phyloP scores from a whole-genome alignment of 768 basidiomycete genomes.

The Hypsizygus marmoreus region DNA sequence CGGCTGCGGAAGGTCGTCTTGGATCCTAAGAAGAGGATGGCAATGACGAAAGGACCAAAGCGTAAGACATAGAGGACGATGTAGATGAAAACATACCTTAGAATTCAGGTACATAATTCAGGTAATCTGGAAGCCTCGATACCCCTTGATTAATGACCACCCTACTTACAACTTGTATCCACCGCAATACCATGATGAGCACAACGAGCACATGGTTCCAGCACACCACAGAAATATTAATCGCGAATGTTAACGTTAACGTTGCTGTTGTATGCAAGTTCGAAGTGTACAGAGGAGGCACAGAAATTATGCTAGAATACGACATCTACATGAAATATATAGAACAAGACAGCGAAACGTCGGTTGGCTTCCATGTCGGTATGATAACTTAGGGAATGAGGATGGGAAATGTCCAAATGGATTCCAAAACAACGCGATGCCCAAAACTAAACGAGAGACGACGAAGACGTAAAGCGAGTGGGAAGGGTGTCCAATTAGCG shows the following conservation, averaged over 20 bases:
- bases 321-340: slow-evolving; percentile 13
- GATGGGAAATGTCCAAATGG: slow-evolving; percentile 5
- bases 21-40: slow-evolving; percentile 35
- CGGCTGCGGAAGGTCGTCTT: slow-evolving; percentile 45
- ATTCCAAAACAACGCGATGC: slow-evolving; percentile 2
- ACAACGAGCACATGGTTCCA: too few species aligned
- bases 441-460: slow-evolving; percentile 9
- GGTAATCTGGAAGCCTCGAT: too few species aligned
- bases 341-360: slow-evolving; percentile 13
- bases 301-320: slow-evolving; percentile 8
- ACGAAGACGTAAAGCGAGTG: slow-evolving; percentile 9
- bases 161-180: too few species aligned
- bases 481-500: slow-evolving; percentile 2
- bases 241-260: too few species aligned
- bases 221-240: too few species aligned
- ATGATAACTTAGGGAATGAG: slow-evolving; percentile 6
- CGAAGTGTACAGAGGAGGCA: slow-evolving; percentile 3
- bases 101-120: too few species aligned
- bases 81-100: not conserved
- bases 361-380: slow-evolving; percentile 10
- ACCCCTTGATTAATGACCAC: too few species aligned
- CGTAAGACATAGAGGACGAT: not conserved
- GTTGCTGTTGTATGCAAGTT: not conserved
- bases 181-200: too few species aligned
- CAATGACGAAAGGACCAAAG: slow-evolving; percentile 8